These are phyloP conservation scores for Crassisporium funariophilum DNA, from an alignment of 768 basidiomycete species.

Conservation along the genomic window DNA sequence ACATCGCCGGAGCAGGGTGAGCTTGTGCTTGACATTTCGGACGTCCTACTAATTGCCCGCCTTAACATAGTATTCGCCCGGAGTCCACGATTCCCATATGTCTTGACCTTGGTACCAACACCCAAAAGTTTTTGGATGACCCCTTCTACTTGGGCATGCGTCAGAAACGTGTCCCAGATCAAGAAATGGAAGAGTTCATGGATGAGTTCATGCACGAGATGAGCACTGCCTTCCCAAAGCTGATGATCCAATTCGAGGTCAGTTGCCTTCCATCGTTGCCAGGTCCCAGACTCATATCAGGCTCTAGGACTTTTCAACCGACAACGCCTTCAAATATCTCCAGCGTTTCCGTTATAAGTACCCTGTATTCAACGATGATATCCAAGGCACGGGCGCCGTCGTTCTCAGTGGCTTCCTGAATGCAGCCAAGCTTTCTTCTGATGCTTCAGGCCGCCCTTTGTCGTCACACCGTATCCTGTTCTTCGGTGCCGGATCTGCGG, in stretches of 20 bases:
- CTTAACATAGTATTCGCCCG: constrained; percentile 62
- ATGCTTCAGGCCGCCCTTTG: constrained; percentile 68
- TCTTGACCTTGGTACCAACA: constrained; percentile 91
- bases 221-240: constrained; percentile 69
- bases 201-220: constrained; percentile 93
- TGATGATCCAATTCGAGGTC: constrained; percentile 86
- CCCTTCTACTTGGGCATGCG: constrained; percentile 89
- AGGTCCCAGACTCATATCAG: background rate
- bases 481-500: constrained; percentile 90
- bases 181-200: constrained; percentile 81
- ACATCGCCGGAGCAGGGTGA: constrained; percentile 88
- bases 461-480: constrained; percentile 85
- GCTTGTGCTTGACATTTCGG: constrained; percentile 11
- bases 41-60: constrained; percentile 1
- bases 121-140: constrained; percentile 74
- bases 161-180: constrained; percentile 62
- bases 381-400: constrained; percentile 90
- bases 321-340: constrained; percentile 88
- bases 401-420: constrained; percentile 90
- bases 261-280: constrained; percentile 8
- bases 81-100: constrained; percentile 80
- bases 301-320: constrained; percentile 83
- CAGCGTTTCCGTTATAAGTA: constrained; percentile 74
- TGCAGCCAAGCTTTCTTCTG: constrained; percentile 76
- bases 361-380: constrained; percentile 88